Evolutionary conservation across 2,329 filamentous ascomycete genomes (phyloP).

Genomic region (Periglandula ipomoeae): DNA sequence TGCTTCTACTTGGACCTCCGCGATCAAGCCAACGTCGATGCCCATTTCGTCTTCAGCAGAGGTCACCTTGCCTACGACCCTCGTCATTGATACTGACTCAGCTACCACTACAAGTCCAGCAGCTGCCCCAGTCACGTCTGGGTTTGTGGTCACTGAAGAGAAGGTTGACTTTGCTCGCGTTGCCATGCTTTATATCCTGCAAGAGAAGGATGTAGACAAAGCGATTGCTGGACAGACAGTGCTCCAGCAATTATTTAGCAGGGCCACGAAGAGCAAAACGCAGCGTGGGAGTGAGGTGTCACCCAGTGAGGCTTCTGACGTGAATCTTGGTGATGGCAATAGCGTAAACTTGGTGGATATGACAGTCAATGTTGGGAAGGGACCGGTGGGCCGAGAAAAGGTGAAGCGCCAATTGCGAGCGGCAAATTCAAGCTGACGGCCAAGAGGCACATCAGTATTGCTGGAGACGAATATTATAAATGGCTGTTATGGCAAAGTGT

Average conservation of each 20-base stretch:
- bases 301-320: constrained; percentile 28
- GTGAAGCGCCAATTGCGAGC: constrained; percentile 11
- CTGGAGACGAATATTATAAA: not conserved
- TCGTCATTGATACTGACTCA: not conserved
- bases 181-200: constrained; percentile 51
- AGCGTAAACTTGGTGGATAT: constrained; percentile 43
- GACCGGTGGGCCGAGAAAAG: constrained; percentile 18
- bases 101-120: not conserved
- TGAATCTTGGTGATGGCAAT: constrained; percentile 34
- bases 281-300: constrained; percentile 23
- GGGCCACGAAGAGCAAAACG: constrained; percentile 22
- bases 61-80: not conserved
- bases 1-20: not conserved
- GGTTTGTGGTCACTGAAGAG: constrained; percentile 43
- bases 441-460: not conserved
- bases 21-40: not conserved
- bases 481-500: not conserved
- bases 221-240: constrained; percentile 45
- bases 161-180: constrained; percentile 56
- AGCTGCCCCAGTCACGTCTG: not conserved
- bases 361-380: constrained; percentile 28
- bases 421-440: not conserved
- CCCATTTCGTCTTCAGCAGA: not conserved
- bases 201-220: constrained; percentile 39
- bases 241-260: constrained; percentile 46